These are phyloP conservation scores for Secale cereale DNA, from an alignment of 176 grass and related monocot genomes.

Conservation along the genomic window DNA sequence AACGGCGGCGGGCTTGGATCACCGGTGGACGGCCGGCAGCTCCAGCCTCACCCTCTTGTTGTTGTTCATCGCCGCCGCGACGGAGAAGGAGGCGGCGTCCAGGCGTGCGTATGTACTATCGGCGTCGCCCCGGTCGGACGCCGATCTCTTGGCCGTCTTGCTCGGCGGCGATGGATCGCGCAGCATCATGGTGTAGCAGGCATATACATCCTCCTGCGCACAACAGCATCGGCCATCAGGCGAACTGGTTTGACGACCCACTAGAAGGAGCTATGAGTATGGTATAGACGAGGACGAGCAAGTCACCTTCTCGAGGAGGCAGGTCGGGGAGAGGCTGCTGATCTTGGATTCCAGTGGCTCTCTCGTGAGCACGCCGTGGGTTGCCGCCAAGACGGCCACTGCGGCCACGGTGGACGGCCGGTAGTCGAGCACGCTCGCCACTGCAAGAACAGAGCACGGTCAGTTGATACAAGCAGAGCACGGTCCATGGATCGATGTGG, in stretches of 20 bases:
- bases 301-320: slow-evolving; percentile 49
- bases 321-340: slow-evolving; percentile 20
- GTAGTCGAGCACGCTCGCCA: slow-evolving; percentile 39
- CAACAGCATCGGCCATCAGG: background rate
- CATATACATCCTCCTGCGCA: slow-evolving; percentile 52
- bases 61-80: background rate
- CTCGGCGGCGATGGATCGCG: background rate
- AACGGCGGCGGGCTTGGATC: slow-evolving; percentile 27
- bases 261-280: background rate
- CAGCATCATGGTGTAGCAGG: slow-evolving; percentile 59
- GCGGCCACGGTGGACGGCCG: slow-evolving; percentile 52
- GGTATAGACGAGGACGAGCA: background rate
- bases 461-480: background rate
- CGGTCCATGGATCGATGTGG: background rate
- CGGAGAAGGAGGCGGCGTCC: slow-evolving; percentile 6
- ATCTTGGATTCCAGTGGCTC: slow-evolving; percentile 45
- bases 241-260: background rate
- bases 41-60: slow-evolving; percentile 37
- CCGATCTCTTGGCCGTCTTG: slow-evolving; percentile 26
- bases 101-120: background rate
- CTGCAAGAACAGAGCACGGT: slow-evolving; percentile 26
- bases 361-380: slow-evolving; percentile 25
- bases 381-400: slow-evolving; percentile 49
- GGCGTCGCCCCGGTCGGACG: background rate
- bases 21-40: slow-evolving; percentile 2